phyloP scores from a whole-genome alignment of 2,329 filamentous ascomycete genomes.

The Leptodontidium sp. region DNA sequence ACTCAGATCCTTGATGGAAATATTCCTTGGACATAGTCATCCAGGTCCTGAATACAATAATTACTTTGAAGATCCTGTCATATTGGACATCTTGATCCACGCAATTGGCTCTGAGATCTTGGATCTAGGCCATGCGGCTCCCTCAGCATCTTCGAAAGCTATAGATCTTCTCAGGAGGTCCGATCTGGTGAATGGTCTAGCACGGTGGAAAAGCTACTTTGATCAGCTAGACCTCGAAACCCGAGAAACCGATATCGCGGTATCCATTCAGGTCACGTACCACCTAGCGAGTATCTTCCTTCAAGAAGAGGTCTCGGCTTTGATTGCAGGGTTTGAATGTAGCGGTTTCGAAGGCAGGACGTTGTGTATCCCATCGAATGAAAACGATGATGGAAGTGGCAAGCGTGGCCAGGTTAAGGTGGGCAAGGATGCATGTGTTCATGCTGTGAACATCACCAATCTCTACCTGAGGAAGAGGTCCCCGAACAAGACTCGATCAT shows the following conservation, averaged over 20 bases:
- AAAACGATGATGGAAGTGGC: background rate
- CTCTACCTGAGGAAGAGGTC: background rate
- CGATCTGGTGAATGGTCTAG: background rate
- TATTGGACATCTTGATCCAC: background rate
- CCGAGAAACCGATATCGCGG: background rate
- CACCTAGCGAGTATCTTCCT: background rate
- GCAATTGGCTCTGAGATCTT: background rate
- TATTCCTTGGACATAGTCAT: background rate
- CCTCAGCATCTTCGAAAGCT: background rate
- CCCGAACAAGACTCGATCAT: background rate
- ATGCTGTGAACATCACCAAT: background rate
- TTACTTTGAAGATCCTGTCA: background rate
- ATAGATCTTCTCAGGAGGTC: background rate
- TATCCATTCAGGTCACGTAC: background rate
- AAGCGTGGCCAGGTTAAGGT: background rate
- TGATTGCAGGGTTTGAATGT: background rate
- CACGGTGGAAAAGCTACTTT: background rate
- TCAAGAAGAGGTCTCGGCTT: background rate
- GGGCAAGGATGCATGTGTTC: background rate
- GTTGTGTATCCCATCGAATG: background rate
- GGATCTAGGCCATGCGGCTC: background rate
- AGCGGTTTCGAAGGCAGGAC: background rate
- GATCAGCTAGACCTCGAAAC: background rate
- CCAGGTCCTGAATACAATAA: background rate
- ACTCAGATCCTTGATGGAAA: background rate